A percentile compares a stretch with the other conserved stretches of the same genome.
Evolutionary conservation across 768 basidiomycete genomes (phyloP).

Genomic region (Suillus occidentalis): DNA sequence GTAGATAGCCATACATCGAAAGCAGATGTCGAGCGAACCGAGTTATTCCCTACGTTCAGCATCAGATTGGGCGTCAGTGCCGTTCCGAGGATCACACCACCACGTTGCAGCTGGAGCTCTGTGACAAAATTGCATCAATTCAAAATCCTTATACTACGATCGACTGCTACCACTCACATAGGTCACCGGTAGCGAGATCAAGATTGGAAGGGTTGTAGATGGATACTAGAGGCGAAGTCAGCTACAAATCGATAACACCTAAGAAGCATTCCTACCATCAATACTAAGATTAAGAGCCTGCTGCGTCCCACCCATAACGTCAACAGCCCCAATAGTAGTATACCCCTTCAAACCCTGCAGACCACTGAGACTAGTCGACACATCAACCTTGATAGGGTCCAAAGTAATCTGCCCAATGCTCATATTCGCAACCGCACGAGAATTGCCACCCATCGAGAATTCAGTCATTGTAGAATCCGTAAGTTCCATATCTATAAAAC

Average conservation of each 20-base stretch:
- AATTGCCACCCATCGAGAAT: constrained; percentile 61
- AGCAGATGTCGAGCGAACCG: constrained; percentile 45
- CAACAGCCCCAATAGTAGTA: constrained; percentile 57
- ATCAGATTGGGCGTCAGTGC: constrained; percentile 59
- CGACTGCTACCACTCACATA: constrained; percentile 45
- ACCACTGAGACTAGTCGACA: constrained; percentile 59
- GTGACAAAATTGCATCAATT: neutral
- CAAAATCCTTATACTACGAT: neutral
- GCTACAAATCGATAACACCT: neutral
- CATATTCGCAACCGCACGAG: constrained; percentile 58
- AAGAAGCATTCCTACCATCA: constrained; percentile 39
- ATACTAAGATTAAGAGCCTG: constrained; percentile 61
- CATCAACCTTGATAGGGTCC: constrained; percentile 70
- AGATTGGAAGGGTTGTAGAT: constrained; percentile 72
- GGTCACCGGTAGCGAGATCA: constrained; percentile 58
- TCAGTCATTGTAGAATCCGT: constrained; percentile 47
- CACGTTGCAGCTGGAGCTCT: constrained; percentile 60
- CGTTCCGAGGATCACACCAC: constrained; percentile 56
- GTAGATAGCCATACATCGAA: constrained; percentile 42
- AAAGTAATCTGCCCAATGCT: constrained; percentile 68
- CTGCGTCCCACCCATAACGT: constrained; percentile 63
- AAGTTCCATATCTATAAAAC: constrained; percentile 49
- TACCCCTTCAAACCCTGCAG: constrained; percentile 58
- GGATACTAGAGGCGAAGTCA: constrained; percentile 38
- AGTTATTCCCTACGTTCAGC: constrained; percentile 60